Evolutionary conservation across 768 basidiomycete genomes (phyloP).

Genomic region (Phylloporus arenicola): DNA sequence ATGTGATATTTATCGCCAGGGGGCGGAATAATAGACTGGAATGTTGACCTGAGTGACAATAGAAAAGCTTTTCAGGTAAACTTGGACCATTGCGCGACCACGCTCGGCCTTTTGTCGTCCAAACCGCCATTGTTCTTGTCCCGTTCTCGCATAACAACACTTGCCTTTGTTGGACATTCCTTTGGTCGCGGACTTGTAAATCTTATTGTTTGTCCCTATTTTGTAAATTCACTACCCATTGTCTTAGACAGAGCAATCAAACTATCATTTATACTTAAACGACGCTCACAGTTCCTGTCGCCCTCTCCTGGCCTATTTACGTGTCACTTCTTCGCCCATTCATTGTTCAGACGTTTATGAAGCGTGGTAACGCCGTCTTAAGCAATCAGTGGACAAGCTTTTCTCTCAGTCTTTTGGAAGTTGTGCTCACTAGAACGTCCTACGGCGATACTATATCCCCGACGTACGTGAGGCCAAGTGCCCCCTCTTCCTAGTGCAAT

Average conservation of each 20-base stretch:
- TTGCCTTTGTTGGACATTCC: conserved; percentile 11
- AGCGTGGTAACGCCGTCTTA: too few relatives aligned
- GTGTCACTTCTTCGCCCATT: too few relatives aligned
- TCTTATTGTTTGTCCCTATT: conserved; percentile 14
- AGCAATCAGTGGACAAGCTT: too few relatives aligned
- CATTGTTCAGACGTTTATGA: neutral
- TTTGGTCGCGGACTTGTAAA: conserved; percentile 17
- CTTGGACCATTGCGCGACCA: conserved; percentile 5
- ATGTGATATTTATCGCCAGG: conserved; percentile 17
- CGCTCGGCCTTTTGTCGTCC: conserved; percentile 20
- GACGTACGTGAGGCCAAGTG: too few relatives aligned
- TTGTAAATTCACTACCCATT: neutral
- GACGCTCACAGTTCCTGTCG: neutral
- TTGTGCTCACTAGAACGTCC: too few relatives aligned
- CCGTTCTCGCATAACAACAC: conserved; percentile 20
- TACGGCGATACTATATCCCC: too few relatives aligned
- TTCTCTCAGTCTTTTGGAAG: too few relatives aligned
- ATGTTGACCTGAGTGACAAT: conserved; percentile 15
- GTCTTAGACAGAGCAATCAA: neutral
- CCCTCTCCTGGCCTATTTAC: neutral
- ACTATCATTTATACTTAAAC: neutral
- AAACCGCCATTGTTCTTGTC: conserved; percentile 23
- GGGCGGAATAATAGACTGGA: conserved; percentile 7
- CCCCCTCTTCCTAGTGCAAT: too few relatives aligned
- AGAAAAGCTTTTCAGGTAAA: neutral